Evolutionary conservation across 2,329 filamentous ascomycete genomes (phyloP), one percentile per base, ranked within the genome.

Genomic region (Exophiala aquamarina): DNA sequence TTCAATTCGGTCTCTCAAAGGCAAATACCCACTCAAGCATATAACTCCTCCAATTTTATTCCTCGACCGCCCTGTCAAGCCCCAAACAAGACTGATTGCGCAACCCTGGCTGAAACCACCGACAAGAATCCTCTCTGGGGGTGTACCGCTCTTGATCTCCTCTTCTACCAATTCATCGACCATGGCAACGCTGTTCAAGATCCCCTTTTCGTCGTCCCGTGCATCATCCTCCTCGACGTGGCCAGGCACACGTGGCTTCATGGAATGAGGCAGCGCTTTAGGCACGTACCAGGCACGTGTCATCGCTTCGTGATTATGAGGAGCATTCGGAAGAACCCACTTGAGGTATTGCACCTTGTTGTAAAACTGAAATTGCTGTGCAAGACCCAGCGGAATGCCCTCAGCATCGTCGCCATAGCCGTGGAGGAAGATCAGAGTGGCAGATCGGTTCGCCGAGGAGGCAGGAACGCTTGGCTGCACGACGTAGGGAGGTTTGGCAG

Each of bases 241-340:
- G 7, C 63, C 64, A 6, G 54, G 54, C 8, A 65, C 60, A 35
- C 54, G 28, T 65, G 66, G 42, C 67, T 69, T 32, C 68, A 67
- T n/a, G 60, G 64, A 53, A 71, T 65, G 14, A 52, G 55, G 11
- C 65, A 69, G 1, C 68, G 74, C 15, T 62, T 64, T 60, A 68
- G 76, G 75, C 72, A 78, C 15, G 71, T 75, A 49, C 66, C 72
- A 56, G 18, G 68, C 61, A n/a, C 44, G 48, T 11, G 47, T 37
- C 54, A 67, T 68, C 13, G 72, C 63, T 36, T 76, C 71, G 46
- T 64, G 68, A 55, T 76, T 70, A 31, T 72, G 65, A 33, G 66
- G 63, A 2, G 75, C 74, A 44, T 74, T 76, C 11, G 76, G 75
- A 20, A 78, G 66, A 32, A 76, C 62, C 74, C 74, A 78, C 38